These are phyloP conservation scores for Aspergillus taichungensis DNA, from an alignment of 495 filamentous ascomycete genomes.

Conservation along the genomic window DNA sequence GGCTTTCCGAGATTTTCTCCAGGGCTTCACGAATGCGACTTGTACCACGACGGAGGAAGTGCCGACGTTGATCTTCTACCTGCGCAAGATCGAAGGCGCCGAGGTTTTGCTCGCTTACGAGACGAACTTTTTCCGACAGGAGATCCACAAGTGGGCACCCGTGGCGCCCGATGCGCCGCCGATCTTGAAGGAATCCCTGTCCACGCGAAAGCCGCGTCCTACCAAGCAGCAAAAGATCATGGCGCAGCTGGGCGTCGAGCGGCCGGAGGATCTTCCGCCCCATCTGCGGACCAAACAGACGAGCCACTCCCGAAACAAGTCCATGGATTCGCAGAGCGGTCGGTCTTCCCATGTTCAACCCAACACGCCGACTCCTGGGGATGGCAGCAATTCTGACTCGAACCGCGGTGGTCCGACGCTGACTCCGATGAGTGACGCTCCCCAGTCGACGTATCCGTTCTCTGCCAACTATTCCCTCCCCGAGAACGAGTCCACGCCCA, in stretches of 20 bases:
- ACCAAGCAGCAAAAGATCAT: slow-evolving; percentile 98
- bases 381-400: slow-evolving; percentile 12
- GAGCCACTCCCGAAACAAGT: slow-evolving; percentile 42
- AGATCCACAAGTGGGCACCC: slow-evolving; percentile 92
- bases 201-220: slow-evolving; percentile 92
- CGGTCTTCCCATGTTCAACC: slow-evolving; percentile 23
- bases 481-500: slow-evolving; percentile 29
- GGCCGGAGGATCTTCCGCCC: slow-evolving; percentile 81
- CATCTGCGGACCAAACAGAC: slow-evolving; percentile 68
- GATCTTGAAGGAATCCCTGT: slow-evolving; percentile 72
- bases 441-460: slow-evolving; percentile 28
- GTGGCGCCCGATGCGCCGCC: slow-evolving; percentile 80
- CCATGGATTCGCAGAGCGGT: slow-evolving; percentile 22
- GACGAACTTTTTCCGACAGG: slow-evolving; percentile 94
- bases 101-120: slow-evolving; percentile 88
- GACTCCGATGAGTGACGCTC: slow-evolving; percentile 26
- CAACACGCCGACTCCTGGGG: slow-evolving; percentile 17
- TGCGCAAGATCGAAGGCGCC: slow-evolving; percentile 96
- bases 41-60: slow-evolving; percentile 78
- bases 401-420: slow-evolving; percentile 26
- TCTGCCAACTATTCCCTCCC: slow-evolving; percentile 35
- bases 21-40: slow-evolving; percentile 67
- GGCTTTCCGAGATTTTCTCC: slow-evolving; percentile 76
- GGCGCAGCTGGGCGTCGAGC: slow-evolving; percentile 72
- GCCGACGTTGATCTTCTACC: slow-evolving; percentile 87